Percentiles rank a stretch among this genome's conserved stretches.
phyloP scores from a whole-genome alignment of 2,329 filamentous ascomycete genomes.

The Cladophialophora yegresii region DNA sequence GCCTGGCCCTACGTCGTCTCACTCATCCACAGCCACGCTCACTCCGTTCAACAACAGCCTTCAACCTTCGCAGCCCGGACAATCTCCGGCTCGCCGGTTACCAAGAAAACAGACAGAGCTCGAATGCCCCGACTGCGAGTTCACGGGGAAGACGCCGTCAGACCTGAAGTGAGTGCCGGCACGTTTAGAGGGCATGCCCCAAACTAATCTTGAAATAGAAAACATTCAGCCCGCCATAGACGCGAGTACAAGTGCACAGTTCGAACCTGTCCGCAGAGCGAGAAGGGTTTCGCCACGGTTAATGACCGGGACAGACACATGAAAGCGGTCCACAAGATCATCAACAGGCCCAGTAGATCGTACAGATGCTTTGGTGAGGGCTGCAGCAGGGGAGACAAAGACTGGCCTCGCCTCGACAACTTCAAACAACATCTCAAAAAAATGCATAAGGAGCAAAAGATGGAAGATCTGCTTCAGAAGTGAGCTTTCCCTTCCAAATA shows the following conservation, averaged over 20 bases:
- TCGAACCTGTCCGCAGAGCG: constrained; percentile 56
- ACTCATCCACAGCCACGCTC: constrained; percentile 6
- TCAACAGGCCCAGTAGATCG: constrained; percentile 47
- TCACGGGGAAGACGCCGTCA: constrained; percentile 42
- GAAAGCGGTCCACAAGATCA: constrained; percentile 66
- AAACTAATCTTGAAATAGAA: constrained; percentile 54
- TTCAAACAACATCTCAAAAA: constrained; percentile 76
- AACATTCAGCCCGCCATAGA: constrained; percentile 70
- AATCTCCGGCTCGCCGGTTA: background rate
- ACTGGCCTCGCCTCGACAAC: constrained; percentile 82
- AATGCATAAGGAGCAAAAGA: constrained; percentile 60
- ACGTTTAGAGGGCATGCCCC: background rate
- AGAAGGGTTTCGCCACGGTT: constrained; percentile 71
- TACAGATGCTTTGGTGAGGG: constrained; percentile 61
- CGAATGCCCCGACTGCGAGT: constrained; percentile 22
- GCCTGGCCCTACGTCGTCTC: constrained; percentile 5
- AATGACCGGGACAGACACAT: constrained; percentile 83
- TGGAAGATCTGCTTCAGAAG: constrained; percentile 51
- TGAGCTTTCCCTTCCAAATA: constrained; percentile 40
- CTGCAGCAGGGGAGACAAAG: constrained; percentile 65
- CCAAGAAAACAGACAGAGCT: constrained; percentile 3
- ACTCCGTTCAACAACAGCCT: background rate
- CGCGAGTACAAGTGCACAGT: constrained; percentile 67
- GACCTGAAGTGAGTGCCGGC: constrained; percentile 43
- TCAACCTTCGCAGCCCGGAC: background rate